phyloP scores from a whole-genome alignment of 148 eudicot genomes.

The Limonium bicolor region DNA sequence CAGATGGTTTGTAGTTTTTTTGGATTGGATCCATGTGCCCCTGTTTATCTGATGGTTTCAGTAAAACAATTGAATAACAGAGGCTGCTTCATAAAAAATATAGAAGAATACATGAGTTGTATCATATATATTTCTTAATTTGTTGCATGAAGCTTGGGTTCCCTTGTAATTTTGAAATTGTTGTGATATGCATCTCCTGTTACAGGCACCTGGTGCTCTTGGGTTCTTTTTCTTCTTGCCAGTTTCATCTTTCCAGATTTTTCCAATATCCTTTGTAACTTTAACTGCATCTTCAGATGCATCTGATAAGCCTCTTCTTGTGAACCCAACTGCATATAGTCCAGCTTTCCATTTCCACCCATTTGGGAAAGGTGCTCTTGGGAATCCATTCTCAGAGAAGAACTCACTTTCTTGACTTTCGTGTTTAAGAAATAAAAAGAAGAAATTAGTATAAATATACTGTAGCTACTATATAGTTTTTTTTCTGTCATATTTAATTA shows the following conservation, averaged over 20 bases:
- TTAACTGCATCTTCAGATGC: constrained; percentile 56
- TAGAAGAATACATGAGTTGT: no score
- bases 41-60: no score
- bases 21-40: no score
- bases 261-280: constrained; percentile 42
- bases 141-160: no score
- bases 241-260: constrained; percentile 1
- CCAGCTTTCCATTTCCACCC: constrained; percentile 86
- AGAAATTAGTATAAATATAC: no score
- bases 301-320: constrained; percentile 74
- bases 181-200: constrained; percentile 5
- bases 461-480: no score
- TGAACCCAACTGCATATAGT: constrained; percentile 77
- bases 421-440: not conserved
- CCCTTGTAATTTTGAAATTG: not conserved
- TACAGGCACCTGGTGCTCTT: not conserved
- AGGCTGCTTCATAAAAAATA: no score
- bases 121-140: no score
- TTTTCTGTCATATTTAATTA: no score
- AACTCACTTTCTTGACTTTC: constrained; percentile 43
- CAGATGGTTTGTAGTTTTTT: no score
- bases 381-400: constrained; percentile 65
- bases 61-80: no score
- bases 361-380: constrained; percentile 66
- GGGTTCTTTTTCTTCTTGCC: not conserved